Evolutionary conservation across 148 eudicot genomes (phyloP).

Genomic region (Mesembryanthemum crystallinum): DNA sequence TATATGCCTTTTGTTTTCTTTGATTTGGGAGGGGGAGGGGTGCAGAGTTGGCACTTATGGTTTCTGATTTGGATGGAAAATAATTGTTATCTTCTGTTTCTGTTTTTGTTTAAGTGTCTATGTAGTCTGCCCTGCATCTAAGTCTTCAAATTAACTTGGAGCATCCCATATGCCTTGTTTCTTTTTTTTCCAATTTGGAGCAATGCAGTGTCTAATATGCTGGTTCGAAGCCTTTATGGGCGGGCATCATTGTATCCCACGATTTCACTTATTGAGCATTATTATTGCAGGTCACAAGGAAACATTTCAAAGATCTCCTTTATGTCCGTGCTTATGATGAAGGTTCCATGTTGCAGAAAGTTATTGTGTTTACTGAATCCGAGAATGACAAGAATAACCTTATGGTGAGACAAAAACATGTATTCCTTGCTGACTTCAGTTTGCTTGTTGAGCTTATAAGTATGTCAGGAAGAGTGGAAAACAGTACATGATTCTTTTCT

Average conservation of each 20-base stretch:
- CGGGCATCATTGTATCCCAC: not conserved
- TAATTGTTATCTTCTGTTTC: not conserved
- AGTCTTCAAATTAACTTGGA: slow-evolving; percentile 4
- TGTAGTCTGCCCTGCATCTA: not conserved
- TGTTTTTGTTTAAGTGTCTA: not conserved
- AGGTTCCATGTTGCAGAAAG: slow-evolving; percentile 44
- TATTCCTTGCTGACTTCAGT: not conserved
- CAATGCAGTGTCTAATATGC: not conserved
- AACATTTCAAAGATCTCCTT: slow-evolving; percentile 69
- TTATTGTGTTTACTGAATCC: slow-evolving; percentile 71
- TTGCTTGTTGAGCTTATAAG: not conserved
- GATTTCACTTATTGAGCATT: slow-evolving; percentile 20
- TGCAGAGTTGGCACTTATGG: not conserved
- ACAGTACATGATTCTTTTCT: not conserved
- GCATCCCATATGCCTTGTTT: not conserved
- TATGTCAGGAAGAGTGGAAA: not conserved
- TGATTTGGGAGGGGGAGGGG: not conserved
- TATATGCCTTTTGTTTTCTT: not conserved
- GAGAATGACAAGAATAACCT: slow-evolving; percentile 56
- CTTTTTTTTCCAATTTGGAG: too few relatives aligned
- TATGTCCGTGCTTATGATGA: slow-evolving; percentile 61
- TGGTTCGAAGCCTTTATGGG: not conserved
- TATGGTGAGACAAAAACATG: slow-evolving; percentile 49
- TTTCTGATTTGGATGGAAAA: not conserved
- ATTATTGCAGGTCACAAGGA: slow-evolving; percentile 58